Base-by-base conservation (phyloP, 768 basidiomycete genomes). In the Suillus luteus region DNA sequence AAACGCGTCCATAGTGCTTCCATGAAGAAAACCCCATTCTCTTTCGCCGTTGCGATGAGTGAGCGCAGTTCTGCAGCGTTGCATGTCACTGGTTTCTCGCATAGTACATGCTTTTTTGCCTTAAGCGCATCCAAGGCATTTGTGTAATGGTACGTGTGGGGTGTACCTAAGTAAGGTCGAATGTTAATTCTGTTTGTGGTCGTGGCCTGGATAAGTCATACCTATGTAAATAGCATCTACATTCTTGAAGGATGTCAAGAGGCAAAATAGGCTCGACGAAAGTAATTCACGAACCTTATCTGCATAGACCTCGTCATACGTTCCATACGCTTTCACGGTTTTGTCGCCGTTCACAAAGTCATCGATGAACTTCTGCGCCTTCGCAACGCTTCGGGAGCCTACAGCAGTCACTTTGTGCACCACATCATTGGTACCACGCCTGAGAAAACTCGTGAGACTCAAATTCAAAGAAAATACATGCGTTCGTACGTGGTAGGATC, bases 1-100 rank as follows among this genome's bases (percentile, higher is more conserved):
- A 81, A 81, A 52, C 79, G 73, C 62, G 83, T 82, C 81, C 83
- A 82, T 68, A 82, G 74, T n/a, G 81, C 83, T 74, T 85, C 85
- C 83, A 85, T 85, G 62, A 86, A 74, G 77, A 86, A 85, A 17
- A 83, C 66, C 24, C 79, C 79, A 71, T 81, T 79, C 70, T 82
- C 77, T 69, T 80, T 81, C 12, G 85, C 82, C 10, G 83, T 68
- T 11, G 65, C 68, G 64, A 84, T 72, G n/a, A 86, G 74, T 43
- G 78, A 76, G 22, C 79, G 74, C 38, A 82, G 72, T 70, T 85
- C 84, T 0, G 76, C 76, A 3, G 81, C 75, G 63, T 83, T 84
- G 60, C 79, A 76, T 1, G 84, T 85, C 64, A 82, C 81, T 1
- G 83, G 82, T 70, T 86, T 85, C 71, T 86, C 85, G 68, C 83